Evolutionary conservation across 1,284 basidiomycete genomes (phyloP).

Genomic region (Sporisorium scitamineum): DNA sequence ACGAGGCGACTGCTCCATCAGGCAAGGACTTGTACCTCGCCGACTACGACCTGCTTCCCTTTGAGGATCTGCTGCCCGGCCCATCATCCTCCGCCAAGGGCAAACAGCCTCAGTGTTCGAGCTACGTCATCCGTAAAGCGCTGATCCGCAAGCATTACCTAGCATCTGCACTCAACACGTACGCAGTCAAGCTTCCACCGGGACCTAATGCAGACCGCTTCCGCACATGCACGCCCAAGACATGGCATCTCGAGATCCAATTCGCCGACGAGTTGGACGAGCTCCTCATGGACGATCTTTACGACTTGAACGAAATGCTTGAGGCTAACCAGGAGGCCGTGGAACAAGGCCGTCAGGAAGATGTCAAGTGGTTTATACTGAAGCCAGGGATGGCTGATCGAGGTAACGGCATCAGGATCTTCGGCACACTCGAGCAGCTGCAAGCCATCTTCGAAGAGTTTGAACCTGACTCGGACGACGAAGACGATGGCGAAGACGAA

Average conservation of each 20-base stretch:
- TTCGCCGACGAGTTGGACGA: slow-evolving; percentile 97
- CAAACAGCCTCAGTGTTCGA: slow-evolving; percentile 77
- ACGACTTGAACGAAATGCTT: slow-evolving; percentile 81
- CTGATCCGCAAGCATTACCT: slow-evolving; percentile 96
- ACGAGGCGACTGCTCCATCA: slow-evolving; percentile 9
- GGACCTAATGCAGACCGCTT: slow-evolving; percentile 18
- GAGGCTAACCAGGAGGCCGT: slow-evolving; percentile 29
- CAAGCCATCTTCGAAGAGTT: slow-evolving; percentile 85
- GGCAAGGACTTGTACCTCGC: slow-evolving; percentile 53
- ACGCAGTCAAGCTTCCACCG: slow-evolving; percentile 47
- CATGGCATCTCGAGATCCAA: slow-evolving; percentile 88
- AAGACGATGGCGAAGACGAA: slow-evolving; percentile 68
- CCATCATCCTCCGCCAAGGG: slow-evolving; percentile 17
- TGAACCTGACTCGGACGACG: slow-evolving; percentile 75
- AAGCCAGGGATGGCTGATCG: slow-evolving; percentile 98
- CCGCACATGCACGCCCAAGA: slow-evolving; percentile 75
- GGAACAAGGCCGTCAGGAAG: slow-evolving; percentile 66
- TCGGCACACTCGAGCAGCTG: slow-evolving; percentile 82
- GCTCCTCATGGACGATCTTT: slow-evolving; percentile 91
- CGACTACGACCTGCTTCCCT: slow-evolving; percentile 67
- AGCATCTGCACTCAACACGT: slow-evolving; percentile 77
- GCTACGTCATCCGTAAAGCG: slow-evolving; percentile 89
- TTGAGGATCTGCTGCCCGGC: slow-evolving; percentile 52
- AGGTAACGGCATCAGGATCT: slow-evolving; percentile 92
- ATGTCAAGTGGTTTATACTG: slow-evolving; percentile 73